A percentile compares a stretch with the other conserved stretches of the same genome.
Conservation (phyloP, 2,329 filamentous ascomycete species). For the Sodiomyces alkalinus region DNA sequence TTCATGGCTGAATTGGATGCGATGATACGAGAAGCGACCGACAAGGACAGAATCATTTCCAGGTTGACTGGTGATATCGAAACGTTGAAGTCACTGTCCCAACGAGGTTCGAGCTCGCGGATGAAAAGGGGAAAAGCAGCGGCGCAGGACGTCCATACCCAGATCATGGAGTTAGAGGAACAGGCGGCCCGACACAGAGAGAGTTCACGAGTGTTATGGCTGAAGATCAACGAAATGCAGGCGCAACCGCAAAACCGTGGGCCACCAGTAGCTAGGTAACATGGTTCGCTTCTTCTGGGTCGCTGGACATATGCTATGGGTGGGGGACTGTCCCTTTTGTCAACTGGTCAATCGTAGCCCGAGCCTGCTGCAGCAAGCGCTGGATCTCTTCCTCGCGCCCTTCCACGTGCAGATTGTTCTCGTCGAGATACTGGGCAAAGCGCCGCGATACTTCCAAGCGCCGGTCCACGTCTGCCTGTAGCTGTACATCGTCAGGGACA, state of each 20-base stretch:
- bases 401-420: background rate
- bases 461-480: background rate
- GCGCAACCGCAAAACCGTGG: background rate
- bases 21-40: conserved; percentile 1
- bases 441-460: background rate
- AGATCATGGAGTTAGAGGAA: background rate
- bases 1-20: background rate
- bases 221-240: background rate
- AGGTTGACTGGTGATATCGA: background rate
- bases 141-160: background rate
- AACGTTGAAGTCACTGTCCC: background rate
- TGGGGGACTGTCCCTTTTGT: background rate
- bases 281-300: background rate
- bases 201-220: background rate
- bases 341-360: background rate
- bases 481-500: background rate
- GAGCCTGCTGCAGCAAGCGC: background rate
- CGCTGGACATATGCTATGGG: background rate
- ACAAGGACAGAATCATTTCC: background rate
- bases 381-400: conserved; percentile 1
- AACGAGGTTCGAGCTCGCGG: background rate
- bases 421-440: conserved; percentile 1
- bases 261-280: background rate
- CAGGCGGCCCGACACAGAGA: background rate
- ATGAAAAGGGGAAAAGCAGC: background rate